Base-by-base conservation (phyloP, 345 rosid genomes). In the Rubroshorea leprosula region DNA sequence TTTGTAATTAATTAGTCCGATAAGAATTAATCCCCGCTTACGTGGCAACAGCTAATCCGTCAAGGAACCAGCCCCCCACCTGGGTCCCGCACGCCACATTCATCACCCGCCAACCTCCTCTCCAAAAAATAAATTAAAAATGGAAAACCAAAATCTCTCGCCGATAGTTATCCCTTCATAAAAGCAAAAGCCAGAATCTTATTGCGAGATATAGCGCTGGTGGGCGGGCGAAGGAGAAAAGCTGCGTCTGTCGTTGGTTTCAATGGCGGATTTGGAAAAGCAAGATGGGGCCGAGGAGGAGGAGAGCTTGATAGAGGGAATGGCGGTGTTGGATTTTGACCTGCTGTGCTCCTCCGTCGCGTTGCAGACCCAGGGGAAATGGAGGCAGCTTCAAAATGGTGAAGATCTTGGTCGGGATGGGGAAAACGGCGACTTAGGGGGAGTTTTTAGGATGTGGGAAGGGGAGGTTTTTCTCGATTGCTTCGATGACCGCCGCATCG, bases 371-470 rank as follows among this genome's bases (percentile, higher is more conserved):
- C 87, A 89, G 56, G 95, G 98, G 31, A 84, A 86, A 64, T 84
- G 96, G 96, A 73, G 75, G 71, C 76, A 65, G 24, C 65, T 75
- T 2, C 73, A 75, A 18, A 71, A 64, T 53, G 65, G 54, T 0
- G 81, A 72, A 3, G 73, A 50, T 10, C 26, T 35, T 13, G 41
- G 17, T 8, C 75, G 55, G 0, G 79, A 61, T 2, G 64, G 48
- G 0, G 67, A 7, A 14, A 68, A 69, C 13, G 86, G 66, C 11
- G 92, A 72, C 2, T 63, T 74, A 31, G 87, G 87, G 8, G 87
- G 84, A 25, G 95, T 85, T 52, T 83, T 89, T 1, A 80, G 98
- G 73, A 75, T 92, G 84, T 92, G 98, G 98, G 98, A 92, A 79
- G 95, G 95, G 39, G 89, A 80, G 61, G 80, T 86, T 21, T 79